Evolutionary conservation across 768 basidiomycete genomes (phyloP).

Genomic region (Hygrocybe coccinea): DNA sequence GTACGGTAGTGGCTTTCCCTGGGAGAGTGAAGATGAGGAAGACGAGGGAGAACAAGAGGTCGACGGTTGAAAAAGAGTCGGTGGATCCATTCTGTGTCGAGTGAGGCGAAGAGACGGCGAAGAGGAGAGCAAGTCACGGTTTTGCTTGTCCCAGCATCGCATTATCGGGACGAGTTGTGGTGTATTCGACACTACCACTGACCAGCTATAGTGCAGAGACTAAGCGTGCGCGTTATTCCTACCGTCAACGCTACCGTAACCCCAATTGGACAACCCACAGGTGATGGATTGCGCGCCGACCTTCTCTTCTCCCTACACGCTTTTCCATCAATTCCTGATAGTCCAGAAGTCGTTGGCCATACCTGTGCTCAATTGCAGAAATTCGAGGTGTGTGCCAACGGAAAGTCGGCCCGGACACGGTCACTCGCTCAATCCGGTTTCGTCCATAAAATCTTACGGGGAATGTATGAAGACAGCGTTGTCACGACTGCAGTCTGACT

Average conservation of each 20-base stretch:
- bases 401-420: slow-evolving; percentile 80
- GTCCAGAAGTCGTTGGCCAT: slow-evolving; percentile 61
- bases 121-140: too few species aligned
- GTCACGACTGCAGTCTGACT: slow-evolving; percentile 1
- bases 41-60: too few species aligned
- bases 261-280: slow-evolving; percentile 37
- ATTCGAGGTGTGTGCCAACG: slow-evolving; percentile 73
- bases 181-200: slow-evolving; percentile 87
- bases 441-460: slow-evolving; percentile 37
- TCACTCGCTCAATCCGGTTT: not conserved
- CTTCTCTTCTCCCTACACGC: slow-evolving; percentile 62
- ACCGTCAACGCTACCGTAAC: not conserved
- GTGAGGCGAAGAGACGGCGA: too few species aligned
- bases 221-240: slow-evolving; percentile 45
- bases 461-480: slow-evolving; percentile 75
- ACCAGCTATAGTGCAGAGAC: slow-evolving; percentile 52
- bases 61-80: too few species aligned
- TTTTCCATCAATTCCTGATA: slow-evolving; percentile 47
- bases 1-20: too few species aligned
- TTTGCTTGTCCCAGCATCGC: too few species aligned
- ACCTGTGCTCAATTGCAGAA: slow-evolving; percentile 63
- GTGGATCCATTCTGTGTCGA: too few species aligned
- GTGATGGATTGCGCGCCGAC: slow-evolving; percentile 82
- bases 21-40: too few species aligned
- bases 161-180: too few species aligned